Evolutionary conservation across 352 stramenopile species (phyloP), one percentile per base, ranked within the genome.

Genomic region (Pythium sp.): DNA sequence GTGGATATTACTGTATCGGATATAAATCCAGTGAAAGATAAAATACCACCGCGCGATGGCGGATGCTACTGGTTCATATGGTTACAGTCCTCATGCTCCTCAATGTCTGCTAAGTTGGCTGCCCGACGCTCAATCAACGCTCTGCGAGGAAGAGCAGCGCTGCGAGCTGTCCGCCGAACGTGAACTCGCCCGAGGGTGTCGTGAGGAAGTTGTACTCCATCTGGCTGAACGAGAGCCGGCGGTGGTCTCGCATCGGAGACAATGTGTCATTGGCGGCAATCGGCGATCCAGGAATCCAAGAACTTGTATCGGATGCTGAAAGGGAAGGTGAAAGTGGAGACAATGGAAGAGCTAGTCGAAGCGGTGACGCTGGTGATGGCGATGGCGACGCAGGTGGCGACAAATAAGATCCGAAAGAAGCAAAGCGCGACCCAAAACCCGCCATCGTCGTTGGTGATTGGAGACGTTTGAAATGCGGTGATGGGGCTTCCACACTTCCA

Each of bases 121-220:
- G 32, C 9, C 32, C 32, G 7, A 38, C 9, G 14, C 12, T 46
- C 38, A 46, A 20, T 46, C 38, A 46, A 46, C 5, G 47, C 32
- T 67, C 60, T 43, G 30, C 65, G 14, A 91, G 73, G 62, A 81
- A 86, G 26, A 89, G 73, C 30, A 88, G 18, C 20, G 73, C 68
- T 2, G 77, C 76, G 36, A 91, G 70, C 43, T 87, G 80, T 0
- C 26, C 76, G 6, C 79, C 74, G 22, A 74, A 78, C 12, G 73
- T 80, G 62, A 89, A 82, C 18, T 87, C 82, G 14, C 76, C 78
- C 0, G 58, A 51, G 0, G 62, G 14, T 5, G 60, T 74, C 24
- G 63, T 73, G 34, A 85, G 65, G 11, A 72, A 74, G 24, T 70
- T 78, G 41, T 62, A 73, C 55, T 81, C 69, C 15, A 69, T 26